A percentile compares a stretch with the other conserved stretches of the same genome.
These are phyloP conservation scores for Backusella morwellensis DNA, from an alignment of 192 early-diverging fungal genomes.

Conservation along the genomic window DNA sequence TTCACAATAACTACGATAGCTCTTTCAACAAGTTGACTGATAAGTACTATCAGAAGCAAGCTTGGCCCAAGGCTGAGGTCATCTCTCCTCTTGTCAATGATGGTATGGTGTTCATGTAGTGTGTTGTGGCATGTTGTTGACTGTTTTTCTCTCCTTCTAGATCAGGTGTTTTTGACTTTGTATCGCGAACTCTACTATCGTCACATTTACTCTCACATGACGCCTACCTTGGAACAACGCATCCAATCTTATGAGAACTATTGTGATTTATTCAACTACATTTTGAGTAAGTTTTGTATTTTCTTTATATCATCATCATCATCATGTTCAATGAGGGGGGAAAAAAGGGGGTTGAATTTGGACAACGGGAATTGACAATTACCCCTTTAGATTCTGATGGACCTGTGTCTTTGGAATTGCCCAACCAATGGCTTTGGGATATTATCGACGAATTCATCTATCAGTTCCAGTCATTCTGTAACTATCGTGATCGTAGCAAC, in stretches of 20 bases:
- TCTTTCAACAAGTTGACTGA: slow-evolving; percentile 91
- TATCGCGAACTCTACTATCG: slow-evolving; percentile 98
- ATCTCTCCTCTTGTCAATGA: slow-evolving; percentile 82
- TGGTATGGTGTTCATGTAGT: slow-evolving; percentile 43
- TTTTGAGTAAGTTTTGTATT: slow-evolving; percentile 66
- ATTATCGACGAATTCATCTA: slow-evolving; percentile 99
- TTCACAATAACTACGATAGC: slow-evolving; percentile 85
- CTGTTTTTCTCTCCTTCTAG: slow-evolving; percentile 43
- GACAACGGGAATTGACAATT: too few relatives aligned
- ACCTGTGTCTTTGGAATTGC: slow-evolving; percentile 89
- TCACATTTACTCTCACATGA: slow-evolving; percentile 91
- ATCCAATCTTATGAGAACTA: slow-evolving; percentile 96
- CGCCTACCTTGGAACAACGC: slow-evolving; percentile 86
- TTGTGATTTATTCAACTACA: slow-evolving; percentile 96
- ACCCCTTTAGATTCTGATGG: slow-evolving; percentile 60
- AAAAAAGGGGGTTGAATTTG: not conserved
- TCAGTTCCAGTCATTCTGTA: slow-evolving; percentile 98
- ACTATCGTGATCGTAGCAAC: slow-evolving; percentile 85
- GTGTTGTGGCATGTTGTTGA: slow-evolving; percentile 79
- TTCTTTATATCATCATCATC: not conserved
- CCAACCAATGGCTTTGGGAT: slow-evolving; percentile 99
- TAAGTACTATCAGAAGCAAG: slow-evolving; percentile 83
- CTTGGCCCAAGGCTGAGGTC: slow-evolving; percentile 88
- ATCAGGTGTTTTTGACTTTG: slow-evolving; percentile 85
- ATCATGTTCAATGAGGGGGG: not conserved